phyloP scores from a whole-genome alignment of 2,329 filamentous ascomycete genomes.

The Aspergillus ochraceoroseus region DNA sequence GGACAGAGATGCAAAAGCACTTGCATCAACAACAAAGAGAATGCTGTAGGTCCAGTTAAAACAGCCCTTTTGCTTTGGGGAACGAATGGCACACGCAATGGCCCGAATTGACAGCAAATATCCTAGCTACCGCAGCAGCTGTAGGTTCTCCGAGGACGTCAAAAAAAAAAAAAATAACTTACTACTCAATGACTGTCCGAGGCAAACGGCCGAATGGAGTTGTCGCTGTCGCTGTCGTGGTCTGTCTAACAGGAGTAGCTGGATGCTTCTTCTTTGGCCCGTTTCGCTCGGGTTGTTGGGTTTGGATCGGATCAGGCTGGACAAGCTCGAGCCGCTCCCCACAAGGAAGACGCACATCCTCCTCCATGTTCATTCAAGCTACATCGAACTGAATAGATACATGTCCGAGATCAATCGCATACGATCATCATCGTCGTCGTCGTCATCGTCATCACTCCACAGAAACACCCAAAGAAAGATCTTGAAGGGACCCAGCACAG shows the following conservation, averaged over 20 bases:
- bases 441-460: too few relatives aligned
- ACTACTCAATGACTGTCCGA: constrained; percentile 29
- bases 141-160: not conserved
- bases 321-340: constrained; percentile 17
- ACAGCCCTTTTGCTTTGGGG: constrained; percentile 2
- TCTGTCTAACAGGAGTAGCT: constrained; percentile 8
- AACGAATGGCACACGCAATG: constrained; percentile 1
- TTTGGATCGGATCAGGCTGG: constrained; percentile 10
- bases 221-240: constrained; percentile 7
- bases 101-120: constrained; percentile 2
- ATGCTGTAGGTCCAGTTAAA: constrained; percentile 38
- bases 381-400: constrained; percentile 19
- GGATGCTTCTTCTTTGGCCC: constrained; percentile 3
- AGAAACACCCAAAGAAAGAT: constrained; percentile 11
- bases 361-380: constrained; percentile 24
- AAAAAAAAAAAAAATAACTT: constrained; percentile 17
- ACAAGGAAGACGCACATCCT: constrained; percentile 21
- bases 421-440: constrained; percentile 15
- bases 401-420: constrained; percentile 20
- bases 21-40: constrained; percentile 45
- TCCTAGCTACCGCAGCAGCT: not conserved
- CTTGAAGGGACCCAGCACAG: not conserved
- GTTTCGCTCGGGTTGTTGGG: constrained; percentile 11
- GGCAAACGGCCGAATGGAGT: constrained; percentile 26
- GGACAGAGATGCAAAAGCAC: constrained; percentile 46